Conservation (phyloP, 768 basidiomycete species). For the Amanita molliuscula region DNA sequence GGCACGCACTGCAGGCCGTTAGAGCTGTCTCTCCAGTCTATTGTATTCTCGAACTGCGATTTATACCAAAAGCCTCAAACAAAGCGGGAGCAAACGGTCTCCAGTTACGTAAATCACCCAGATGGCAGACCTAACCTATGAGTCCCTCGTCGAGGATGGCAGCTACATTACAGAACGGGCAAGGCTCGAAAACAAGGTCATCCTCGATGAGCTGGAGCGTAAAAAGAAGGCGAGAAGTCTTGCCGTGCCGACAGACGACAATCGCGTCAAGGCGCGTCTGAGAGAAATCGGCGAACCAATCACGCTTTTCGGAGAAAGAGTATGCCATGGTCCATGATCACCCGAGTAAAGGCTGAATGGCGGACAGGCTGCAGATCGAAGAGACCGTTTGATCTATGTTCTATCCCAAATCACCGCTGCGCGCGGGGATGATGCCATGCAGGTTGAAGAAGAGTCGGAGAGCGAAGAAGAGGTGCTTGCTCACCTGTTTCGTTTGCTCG, state of each 20-base stretch:
- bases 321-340: conserved; percentile 32
- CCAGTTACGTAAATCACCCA: conserved; percentile 9
- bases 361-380: conserved; percentile 81
- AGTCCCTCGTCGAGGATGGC: conserved; percentile 71
- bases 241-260: conserved; percentile 97
- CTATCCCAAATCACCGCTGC: conserved; percentile 90
- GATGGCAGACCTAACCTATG: conserved; percentile 71
- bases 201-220: conserved; percentile 93
- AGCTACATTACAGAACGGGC: conserved; percentile 68
- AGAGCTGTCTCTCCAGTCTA: neutral
- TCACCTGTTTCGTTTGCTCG: neutral
- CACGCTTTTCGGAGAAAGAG: conserved; percentile 94
- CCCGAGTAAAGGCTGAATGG: conserved; percentile 8
- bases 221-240: conserved; percentile 91
- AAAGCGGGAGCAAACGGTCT: neutral
- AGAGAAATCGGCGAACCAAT: conserved; percentile 95
- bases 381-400: conserved; percentile 92
- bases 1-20: neutral
- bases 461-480: conserved; percentile 66
- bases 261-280: conserved; percentile 78
- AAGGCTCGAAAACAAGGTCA: conserved; percentile 71
- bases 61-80: neutral
- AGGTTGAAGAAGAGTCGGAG: conserved; percentile 63
- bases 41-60: neutral
- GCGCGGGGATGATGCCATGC: conserved; percentile 71